These are phyloP conservation scores for Pestalotiopsis sp. DNA, from an alignment of 2,329 filamentous ascomycete genomes.

Conservation along the genomic window DNA sequence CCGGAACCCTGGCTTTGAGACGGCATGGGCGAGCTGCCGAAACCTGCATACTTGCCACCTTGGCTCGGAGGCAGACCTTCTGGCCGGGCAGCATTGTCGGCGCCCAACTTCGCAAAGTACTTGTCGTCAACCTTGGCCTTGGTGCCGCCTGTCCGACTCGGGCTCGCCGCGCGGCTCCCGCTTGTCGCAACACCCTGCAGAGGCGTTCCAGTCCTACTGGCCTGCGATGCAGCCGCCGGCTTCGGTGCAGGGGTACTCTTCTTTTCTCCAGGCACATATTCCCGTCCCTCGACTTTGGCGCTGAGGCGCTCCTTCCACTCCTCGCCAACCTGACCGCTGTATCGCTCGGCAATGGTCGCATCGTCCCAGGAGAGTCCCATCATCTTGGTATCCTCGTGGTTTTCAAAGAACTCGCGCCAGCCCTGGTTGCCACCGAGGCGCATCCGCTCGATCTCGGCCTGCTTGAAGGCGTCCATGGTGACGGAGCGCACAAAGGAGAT, in stretches of 20 bases:
- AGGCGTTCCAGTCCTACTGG: slow-evolving; percentile 41
- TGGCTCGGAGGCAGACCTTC: slow-evolving; percentile 81
- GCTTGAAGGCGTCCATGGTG: slow-evolving; percentile 98
- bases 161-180: slow-evolving; percentile 43
- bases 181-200: slow-evolving; percentile 37
- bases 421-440: slow-evolving; percentile 85
- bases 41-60: slow-evolving; percentile 90
- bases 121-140: slow-evolving; percentile 76
- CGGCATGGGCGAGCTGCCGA: slow-evolving; percentile 75
- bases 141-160: slow-evolving; percentile 36
- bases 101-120: slow-evolving; percentile 86
- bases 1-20: slow-evolving; percentile 45
- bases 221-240: slow-evolving; percentile 35
- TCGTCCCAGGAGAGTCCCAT: slow-evolving; percentile 78
- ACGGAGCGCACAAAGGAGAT: slow-evolving; percentile 98
- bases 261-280: slow-evolving; percentile 79
- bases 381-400: slow-evolving; percentile 67
- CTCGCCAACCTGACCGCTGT: slow-evolving; percentile 87
- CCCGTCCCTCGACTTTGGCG: slow-evolving; percentile 83
- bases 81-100: slow-evolving; percentile 77
- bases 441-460: slow-evolving; percentile 91
- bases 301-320: slow-evolving; percentile 92
- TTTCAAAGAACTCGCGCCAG: slow-evolving; percentile 87
- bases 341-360: slow-evolving; percentile 86
- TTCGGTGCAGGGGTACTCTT: slow-evolving; percentile 40